A percentile compares a stretch with the other conserved stretches of the same genome.
Conservation (phyloP, 495 filamentous ascomycete species). For the Thozetella sp. region DNA sequence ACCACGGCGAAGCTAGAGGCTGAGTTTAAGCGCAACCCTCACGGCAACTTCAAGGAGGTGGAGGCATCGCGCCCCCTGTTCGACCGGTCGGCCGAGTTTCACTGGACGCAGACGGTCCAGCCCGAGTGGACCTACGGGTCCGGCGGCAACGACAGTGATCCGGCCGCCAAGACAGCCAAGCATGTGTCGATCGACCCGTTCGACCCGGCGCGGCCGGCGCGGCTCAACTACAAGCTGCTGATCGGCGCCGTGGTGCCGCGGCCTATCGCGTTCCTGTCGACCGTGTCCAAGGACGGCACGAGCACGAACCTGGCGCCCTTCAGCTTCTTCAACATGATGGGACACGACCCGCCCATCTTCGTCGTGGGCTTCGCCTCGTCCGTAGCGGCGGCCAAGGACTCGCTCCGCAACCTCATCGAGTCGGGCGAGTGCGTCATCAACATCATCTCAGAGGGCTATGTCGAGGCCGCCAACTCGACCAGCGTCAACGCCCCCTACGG, state of each 20-base stretch:
- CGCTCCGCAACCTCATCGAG: conserved; percentile 70
- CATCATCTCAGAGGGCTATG: conserved; percentile 79
- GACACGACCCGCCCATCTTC: conserved; percentile 90
- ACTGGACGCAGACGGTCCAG: conserved; percentile 68
- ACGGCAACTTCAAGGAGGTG: conserved; percentile 76
- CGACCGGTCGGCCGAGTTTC: conserved; percentile 50
- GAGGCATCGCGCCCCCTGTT: conserved; percentile 76
- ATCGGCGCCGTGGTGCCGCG: conserved; percentile 86
- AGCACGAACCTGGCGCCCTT: conserved; percentile 80
- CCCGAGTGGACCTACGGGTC: conserved; percentile 79
- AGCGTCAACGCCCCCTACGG: conserved; percentile 80
- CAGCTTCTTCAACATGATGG: conserved; percentile 80
- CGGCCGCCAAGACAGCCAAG: conserved; percentile 49
- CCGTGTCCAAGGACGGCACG: conserved; percentile 43
- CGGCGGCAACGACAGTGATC: conserved; percentile 59
- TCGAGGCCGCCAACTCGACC: conserved; percentile 86
- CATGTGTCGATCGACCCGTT: conserved; percentile 87
- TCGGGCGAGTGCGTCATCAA: conserved; percentile 82
- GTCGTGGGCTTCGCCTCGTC: conserved; percentile 69
- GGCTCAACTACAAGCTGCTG: conserved; percentile 89
- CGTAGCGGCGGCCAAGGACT: conserved; percentile 68
- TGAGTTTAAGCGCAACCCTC: conserved; percentile 60
- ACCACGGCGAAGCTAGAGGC: conserved; percentile 37
- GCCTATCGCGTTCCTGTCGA: conserved; percentile 64
- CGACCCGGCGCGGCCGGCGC: conserved; percentile 63